phyloP scores from a whole-genome alignment of 2,329 filamentous ascomycete genomes.

The Blumeria graminis region DNA sequence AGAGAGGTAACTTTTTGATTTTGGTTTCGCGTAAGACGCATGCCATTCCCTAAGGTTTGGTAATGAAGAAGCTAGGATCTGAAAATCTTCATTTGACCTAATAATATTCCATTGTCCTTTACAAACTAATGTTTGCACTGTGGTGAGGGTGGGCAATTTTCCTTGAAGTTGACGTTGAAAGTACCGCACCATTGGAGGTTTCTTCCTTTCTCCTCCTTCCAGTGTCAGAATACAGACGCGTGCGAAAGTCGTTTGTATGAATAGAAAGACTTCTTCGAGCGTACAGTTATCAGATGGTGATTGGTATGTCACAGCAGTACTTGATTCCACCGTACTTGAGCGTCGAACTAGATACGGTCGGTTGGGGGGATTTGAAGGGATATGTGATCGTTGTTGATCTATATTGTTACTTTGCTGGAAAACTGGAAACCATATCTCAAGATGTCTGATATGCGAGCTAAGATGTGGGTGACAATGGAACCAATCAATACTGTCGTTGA shows the following conservation, averaged over 20 bases:
- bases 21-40: slow-evolving; percentile 38
- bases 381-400: not conserved
- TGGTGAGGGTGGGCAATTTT: slow-evolving; percentile 15
- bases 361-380: slow-evolving; percentile 4
- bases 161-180: slow-evolving; percentile 16
- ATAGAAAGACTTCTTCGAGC: slow-evolving; percentile 42
- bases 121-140: slow-evolving; percentile 43
- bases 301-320: slow-evolving; percentile 32
- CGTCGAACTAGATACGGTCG: slow-evolving; percentile 10
- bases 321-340: slow-evolving; percentile 16
- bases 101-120: slow-evolving; percentile 61
- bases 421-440: slow-evolving; percentile 58
- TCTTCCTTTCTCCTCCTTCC: slow-evolving; percentile 55
- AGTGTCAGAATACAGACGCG: slow-evolving; percentile 42
- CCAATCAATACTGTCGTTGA: slow-evolving; percentile 34
- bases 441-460: slow-evolving; percentile 39
- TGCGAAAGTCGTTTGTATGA: slow-evolving; percentile 30
- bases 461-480: slow-evolving; percentile 35
- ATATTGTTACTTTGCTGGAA: slow-evolving; percentile 20
- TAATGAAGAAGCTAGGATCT: slow-evolving; percentile 33
- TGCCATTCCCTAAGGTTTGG: slow-evolving; percentile 36
- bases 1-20: slow-evolving; percentile 47
- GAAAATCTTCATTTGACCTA: slow-evolving; percentile 36
- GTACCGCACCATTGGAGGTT: slow-evolving; percentile 41
- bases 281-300: slow-evolving; percentile 42